Evolutionary conservation across 495 filamentous ascomycete genomes (phyloP).

Genomic region (Hypoxylon fragiforme): DNA sequence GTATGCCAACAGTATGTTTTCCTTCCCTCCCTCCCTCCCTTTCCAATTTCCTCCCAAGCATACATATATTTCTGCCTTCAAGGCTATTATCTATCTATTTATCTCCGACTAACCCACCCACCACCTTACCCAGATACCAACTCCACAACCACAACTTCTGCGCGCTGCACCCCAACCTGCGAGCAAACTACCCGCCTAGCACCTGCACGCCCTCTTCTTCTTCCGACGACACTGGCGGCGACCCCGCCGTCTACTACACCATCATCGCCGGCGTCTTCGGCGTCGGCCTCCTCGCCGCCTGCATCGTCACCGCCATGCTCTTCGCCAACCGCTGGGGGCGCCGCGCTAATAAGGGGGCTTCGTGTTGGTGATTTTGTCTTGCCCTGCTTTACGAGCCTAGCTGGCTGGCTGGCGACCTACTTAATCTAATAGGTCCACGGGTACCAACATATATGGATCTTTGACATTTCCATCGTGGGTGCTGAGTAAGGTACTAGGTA

Average conservation of each 20-base stretch:
- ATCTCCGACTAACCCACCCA: background rate
- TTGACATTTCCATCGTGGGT: too few species aligned
- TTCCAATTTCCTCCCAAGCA: background rate
- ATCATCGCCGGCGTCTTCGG: background rate
- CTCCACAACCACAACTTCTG: slow-evolving; percentile 9
- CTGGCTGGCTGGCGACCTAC: too few species aligned
- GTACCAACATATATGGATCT: too few species aligned
- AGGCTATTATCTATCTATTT: background rate
- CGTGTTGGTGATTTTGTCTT: too few species aligned
- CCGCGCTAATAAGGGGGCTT: too few species aligned
- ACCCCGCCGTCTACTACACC: background rate
- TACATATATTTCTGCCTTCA: background rate
- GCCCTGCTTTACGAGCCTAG: too few species aligned
- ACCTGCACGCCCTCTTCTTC: too few species aligned
- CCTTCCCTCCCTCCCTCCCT: background rate
- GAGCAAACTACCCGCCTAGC: background rate
- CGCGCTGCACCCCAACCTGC: background rate
- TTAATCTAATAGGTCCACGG: too few species aligned
- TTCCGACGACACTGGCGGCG: too few species aligned
- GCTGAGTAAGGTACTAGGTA: too few species aligned
- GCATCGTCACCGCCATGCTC: background rate
- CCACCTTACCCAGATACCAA: slow-evolving; percentile 10
- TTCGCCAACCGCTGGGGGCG: background rate
- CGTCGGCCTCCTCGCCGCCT: background rate
- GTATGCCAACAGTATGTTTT: slow-evolving; percentile 3